Evolutionary conservation across 2,329 filamentous ascomycete genomes (phyloP), one percentile per base, ranked within the genome.

Genomic region (Aspergillus flavus): DNA sequence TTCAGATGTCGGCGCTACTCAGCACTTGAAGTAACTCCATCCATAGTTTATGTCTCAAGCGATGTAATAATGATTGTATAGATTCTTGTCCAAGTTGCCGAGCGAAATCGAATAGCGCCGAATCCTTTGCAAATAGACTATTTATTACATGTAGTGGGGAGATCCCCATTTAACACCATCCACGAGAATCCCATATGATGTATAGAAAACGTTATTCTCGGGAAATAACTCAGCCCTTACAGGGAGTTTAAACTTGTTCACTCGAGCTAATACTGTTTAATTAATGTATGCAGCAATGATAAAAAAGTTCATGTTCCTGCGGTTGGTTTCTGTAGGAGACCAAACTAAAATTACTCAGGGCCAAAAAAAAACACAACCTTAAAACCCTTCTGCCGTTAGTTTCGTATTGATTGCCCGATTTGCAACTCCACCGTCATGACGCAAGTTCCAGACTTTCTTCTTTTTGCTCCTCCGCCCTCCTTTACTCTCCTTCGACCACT

Each of bases 381-480:
- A 41, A 39, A 41, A 41, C 39, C 39, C 39, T 41, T 41, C 9
- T 9, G 6, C 16, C 21, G 43, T 46, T 46, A 48, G n/a, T 46
- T 50, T 50, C 46, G 46, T 50, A 28, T 50, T 30, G 23, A 50
- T 50, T n/a, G 46, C 45, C 45, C 45, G 45, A 48, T 28, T 26
- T 48, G 23, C 45, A 48, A 48, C 21, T 48, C 21, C 36, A 12
- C 46, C 41, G 57, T 46, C 59, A 61, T 61, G 60, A 61, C 60
- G 60, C 60, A 61, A 61, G 56, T 46, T 36, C 45, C 32, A 39
- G 43, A 52, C 57, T 41, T 41, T 39, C 19, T 34, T 50, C 48
- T 50, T 58, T 46, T 26, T 57, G 23, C 28, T 39, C 55, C 55
- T 30, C 57, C 43, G 19, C 45, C 46, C 59, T 19, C 39, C 19